A percentile compares a stretch with the other conserved stretches of the same genome.
Conservation (phyloP, 1,139 yeast species). For the Hemisphaericaspora xylanilytica region DNA sequence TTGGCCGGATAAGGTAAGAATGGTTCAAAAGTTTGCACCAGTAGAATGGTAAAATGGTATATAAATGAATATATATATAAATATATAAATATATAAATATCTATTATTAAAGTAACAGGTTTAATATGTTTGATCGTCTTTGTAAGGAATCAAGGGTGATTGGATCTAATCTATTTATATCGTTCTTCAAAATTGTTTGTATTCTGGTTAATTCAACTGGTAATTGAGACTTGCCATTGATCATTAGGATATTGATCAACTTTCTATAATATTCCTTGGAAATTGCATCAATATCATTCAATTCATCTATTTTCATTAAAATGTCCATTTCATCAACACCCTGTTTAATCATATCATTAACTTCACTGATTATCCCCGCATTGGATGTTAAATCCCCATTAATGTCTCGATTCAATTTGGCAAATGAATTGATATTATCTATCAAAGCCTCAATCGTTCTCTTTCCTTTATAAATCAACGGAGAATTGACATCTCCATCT, state of each 20-base stretch:
- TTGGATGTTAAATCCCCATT: slow-evolving; percentile 46
- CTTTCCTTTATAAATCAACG: slow-evolving; percentile 39
- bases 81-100: too few relatives aligned
- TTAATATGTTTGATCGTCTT: slow-evolving; percentile 49
- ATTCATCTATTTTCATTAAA: slow-evolving; percentile 15
- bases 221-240: slow-evolving; percentile 1
- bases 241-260: slow-evolving; percentile 1
- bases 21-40: slow-evolving; percentile 52
- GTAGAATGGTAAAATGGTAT: slow-evolving; percentile 53
- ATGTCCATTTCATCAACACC: slow-evolving; percentile 12
- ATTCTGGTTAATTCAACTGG: slow-evolving; percentile 51
- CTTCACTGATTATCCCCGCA: slow-evolving; percentile 55
- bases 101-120: slow-evolving; percentile 28
- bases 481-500: slow-evolving; percentile 40
- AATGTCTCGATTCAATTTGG: slow-evolving; percentile 50
- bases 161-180: slow-evolving; percentile 30
- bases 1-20: slow-evolving; percentile 69
- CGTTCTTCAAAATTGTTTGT: slow-evolving; percentile 39
- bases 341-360: slow-evolving; percentile 17
- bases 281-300: slow-evolving; percentile 9
- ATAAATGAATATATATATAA: too few relatives aligned
- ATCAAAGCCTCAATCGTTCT: slow-evolving; percentile 45
- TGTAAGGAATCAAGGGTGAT: slow-evolving; percentile 44
- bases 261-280: slow-evolving; percentile 34
- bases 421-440: slow-evolving; percentile 46